Base-by-base conservation (phyloP, 2,329 filamentous ascomycete species). In the Aschersonia sp. region DNA sequence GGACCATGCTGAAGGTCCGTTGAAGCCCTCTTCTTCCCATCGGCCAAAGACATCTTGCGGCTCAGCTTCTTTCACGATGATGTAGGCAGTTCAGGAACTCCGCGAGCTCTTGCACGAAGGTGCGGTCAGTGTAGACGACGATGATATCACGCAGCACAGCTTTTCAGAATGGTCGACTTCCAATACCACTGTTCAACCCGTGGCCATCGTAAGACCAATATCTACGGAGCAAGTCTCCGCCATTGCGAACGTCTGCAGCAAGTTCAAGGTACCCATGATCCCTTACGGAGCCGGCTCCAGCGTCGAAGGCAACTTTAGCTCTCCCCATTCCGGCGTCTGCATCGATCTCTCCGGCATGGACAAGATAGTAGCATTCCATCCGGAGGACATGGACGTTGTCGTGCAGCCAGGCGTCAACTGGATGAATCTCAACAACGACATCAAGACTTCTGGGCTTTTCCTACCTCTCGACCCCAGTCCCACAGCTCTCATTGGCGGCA, bases 281-380 rank as follows among this genome's bases (percentile, higher is more conserved):
- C 79, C 80, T 0, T 88, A 84, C 57, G 84, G 81, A 3, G 86
- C 85, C 5, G 85, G 85, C 10, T 80, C 81, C 0, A 84, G 76
- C 53, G 66, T 87, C 0, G 83, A 87, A 59, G 83, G 77, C 41
- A 84, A 84, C 56, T 84, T 84, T 58, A 77, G 79, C 1, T 76
- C 81, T 5, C 80, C 81, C 0, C 71, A 73, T 53, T 78, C 79
- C 1, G 83, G 83, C 0, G 72, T 87, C 53, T 82, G 79, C 55
- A 76, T 87, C 44, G 83, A 87, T 56, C 80, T 87, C 49, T 69
- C 72, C 0, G 66, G 68, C 51, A 87, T 87, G 83, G 74, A 85
- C 57, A 67, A 72, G 47, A 72, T 87, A 12, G 48, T 87, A 11
- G 70, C 71, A 0, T 66, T 86, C 30, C 77, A 84, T 49, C 74